These are phyloP conservation scores for Medicago arabica DNA, from an alignment of 306 rosid species.

Conservation along the genomic window DNA sequence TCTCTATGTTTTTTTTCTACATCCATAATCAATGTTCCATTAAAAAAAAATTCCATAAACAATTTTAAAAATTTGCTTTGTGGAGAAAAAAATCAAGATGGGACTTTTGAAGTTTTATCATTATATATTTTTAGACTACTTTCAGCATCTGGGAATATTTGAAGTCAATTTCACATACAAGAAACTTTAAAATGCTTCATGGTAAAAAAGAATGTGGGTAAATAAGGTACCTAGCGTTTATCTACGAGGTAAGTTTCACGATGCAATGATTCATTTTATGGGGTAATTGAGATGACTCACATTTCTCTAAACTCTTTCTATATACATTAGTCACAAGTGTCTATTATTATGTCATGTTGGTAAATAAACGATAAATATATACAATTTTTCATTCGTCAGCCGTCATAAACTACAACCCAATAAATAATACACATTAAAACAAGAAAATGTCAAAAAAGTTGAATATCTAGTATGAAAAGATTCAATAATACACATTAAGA, in stretches of 20 bases:
- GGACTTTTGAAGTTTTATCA: slow-evolving; percentile 24
- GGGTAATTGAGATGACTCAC: neutral
- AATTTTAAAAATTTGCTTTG: neutral
- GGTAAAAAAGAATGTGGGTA: neutral
- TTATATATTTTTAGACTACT: slow-evolving; percentile 5
- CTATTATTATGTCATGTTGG: neutral
- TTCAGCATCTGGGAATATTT: slow-evolving; percentile 21
- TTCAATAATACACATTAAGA: neutral
- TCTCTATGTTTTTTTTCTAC: neutral
- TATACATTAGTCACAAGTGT: neutral
- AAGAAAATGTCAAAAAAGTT: too few relatives aligned
- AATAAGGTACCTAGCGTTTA: neutral
- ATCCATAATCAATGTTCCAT: too few relatives aligned
- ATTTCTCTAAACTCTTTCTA: neutral
- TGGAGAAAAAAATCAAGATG: slow-evolving; percentile 22
- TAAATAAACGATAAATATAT: slow-evolving; percentile 3
- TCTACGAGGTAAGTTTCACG: too few relatives aligned
- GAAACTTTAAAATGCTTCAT: neutral
- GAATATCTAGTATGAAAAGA: too few relatives aligned
- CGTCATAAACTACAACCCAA: neutral
- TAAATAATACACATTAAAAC: too few relatives aligned
- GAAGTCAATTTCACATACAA: neutral
- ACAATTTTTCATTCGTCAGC: neutral
- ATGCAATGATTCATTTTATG: too few relatives aligned
- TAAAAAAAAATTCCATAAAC: neutral